These are phyloP conservation scores for Phytophthora cactorum DNA, from an alignment of 352 stramenopile species.

Conservation along the genomic window DNA sequence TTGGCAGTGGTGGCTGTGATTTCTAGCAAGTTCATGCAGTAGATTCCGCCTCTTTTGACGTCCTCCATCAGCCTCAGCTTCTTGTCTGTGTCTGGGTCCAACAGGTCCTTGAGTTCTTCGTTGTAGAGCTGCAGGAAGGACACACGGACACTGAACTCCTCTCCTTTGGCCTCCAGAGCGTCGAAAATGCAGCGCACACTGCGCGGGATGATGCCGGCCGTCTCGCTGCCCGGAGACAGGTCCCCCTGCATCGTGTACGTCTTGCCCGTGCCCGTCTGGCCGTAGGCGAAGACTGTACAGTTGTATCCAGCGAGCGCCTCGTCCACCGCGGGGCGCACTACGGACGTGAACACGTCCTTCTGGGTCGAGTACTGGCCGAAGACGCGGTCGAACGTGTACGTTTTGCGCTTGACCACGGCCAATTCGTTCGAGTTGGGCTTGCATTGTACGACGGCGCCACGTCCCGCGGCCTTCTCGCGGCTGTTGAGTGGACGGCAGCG, in stretches of 20 bases:
- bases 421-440: conserved; percentile 88
- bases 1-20: conserved; percentile 80
- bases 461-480: conserved; percentile 81
- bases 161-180: conserved; percentile 85
- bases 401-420: conserved; percentile 88
- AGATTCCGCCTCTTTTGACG: conserved; percentile 84
- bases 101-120: conserved; percentile 96
- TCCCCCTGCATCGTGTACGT: conserved; percentile 99
- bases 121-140: conserved; percentile 99
- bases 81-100: conserved; percentile 82
- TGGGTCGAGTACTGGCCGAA: conserved; percentile 97
- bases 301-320: conserved; percentile 97
- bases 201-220: conserved; percentile 95
- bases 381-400: conserved; percentile 93
- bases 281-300: conserved; percentile 97
- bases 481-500: conserved; percentile 91
- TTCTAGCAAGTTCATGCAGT: conserved; percentile 92
- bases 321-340: conserved; percentile 94
- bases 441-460: conserved; percentile 86
- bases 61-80: conserved; percentile 91
- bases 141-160: conserved; percentile 94
- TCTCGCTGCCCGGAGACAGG: conserved; percentile 84
- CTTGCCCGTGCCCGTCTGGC: conserved; percentile 97
- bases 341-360: conserved; percentile 95
- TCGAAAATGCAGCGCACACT: conserved; percentile 96